Conservation (phyloP, 1,284 basidiomycete genomes). For the Sanghuangporus sanghuang region DNA sequence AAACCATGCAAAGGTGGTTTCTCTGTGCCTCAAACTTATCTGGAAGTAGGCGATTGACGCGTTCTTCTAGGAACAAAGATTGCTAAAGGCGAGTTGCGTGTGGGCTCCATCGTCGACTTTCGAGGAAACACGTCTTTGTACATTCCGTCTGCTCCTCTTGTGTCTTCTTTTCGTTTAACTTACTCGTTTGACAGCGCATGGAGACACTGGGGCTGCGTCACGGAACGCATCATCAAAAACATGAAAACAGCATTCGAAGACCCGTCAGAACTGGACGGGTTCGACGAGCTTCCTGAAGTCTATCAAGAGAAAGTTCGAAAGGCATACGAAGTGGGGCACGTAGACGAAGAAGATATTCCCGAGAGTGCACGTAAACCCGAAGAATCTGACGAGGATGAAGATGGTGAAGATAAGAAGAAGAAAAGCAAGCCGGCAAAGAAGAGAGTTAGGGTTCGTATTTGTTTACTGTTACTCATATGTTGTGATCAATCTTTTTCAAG, state of each 20-base stretch:
- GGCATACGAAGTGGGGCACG: slow-evolving; percentile 70
- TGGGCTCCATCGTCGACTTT: slow-evolving; percentile 77
- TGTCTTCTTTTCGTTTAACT: slow-evolving; percentile 18
- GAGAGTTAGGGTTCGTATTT: slow-evolving; percentile 27
- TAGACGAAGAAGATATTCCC: slow-evolving; percentile 77
- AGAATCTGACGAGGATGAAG: slow-evolving; percentile 43
- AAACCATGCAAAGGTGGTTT: slow-evolving; percentile 68
- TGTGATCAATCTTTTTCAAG: slow-evolving; percentile 23
- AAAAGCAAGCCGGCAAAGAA: slow-evolving; percentile 32
- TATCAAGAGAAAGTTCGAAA: slow-evolving; percentile 62
- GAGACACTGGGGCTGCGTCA: slow-evolving; percentile 84
- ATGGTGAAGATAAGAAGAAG: slow-evolving; percentile 29
- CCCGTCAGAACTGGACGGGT: slow-evolving; percentile 67
- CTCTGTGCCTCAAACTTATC: slow-evolving; percentile 14
- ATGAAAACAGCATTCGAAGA: slow-evolving; percentile 60
- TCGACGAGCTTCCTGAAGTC: slow-evolving; percentile 56
- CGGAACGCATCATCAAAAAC: slow-evolving; percentile 64
- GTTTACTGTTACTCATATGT: neutral
- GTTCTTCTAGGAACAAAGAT: slow-evolving; percentile 57
- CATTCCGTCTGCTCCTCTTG: slow-evolving; percentile 28
- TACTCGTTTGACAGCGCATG: slow-evolving; percentile 45
- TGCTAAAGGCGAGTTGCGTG: slow-evolving; percentile 64
- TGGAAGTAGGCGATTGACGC: slow-evolving; percentile 14
- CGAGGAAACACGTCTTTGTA: slow-evolving; percentile 68
- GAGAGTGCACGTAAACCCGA: slow-evolving; percentile 57